Evolutionary conservation across 306 rosid species (phyloP).

Genomic region (Cicer arietinum): DNA sequence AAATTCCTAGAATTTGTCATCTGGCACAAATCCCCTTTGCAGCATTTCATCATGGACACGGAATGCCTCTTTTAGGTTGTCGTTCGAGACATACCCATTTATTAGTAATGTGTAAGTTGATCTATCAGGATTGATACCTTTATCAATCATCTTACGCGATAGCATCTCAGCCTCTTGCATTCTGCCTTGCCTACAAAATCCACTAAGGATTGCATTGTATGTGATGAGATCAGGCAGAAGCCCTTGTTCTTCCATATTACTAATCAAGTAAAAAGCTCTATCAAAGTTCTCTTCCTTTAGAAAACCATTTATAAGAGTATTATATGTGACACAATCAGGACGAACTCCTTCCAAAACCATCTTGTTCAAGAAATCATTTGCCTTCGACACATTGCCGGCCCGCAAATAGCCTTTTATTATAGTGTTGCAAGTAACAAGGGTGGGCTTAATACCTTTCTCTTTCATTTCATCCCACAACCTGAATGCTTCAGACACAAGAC

Average conservation of each 20-base stretch:
- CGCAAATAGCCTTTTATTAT: conserved; percentile 81
- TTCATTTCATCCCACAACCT: conserved; percentile 85
- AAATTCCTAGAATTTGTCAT: conserved; percentile 69
- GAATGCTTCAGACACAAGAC: conserved; percentile 68
- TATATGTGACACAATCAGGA: conserved; percentile 81
- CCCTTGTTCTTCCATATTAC: conserved; percentile 75
- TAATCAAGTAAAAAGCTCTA: conserved; percentile 64
- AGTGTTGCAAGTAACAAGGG: conserved; percentile 74
- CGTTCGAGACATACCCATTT: conserved; percentile 82
- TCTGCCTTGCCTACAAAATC: conserved; percentile 77
- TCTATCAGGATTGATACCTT: conserved; percentile 75
- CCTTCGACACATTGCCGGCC: conserved; percentile 63
- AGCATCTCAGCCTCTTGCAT: conserved; percentile 79
- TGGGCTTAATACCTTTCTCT: conserved; percentile 72
- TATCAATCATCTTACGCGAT: conserved; percentile 78
- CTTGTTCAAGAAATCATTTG: conserved; percentile 62
- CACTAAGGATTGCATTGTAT: conserved; percentile 71
- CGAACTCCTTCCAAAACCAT: conserved; percentile 69
- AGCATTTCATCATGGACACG: conserved; percentile 91
- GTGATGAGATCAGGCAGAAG: conserved; percentile 70
- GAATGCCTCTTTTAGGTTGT: conserved; percentile 86
- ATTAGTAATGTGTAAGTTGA: conserved; percentile 77
- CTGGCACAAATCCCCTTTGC: conserved; percentile 88
- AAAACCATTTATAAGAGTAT: conserved; percentile 80
- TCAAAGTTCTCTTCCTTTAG: conserved; percentile 74